Conservation (phyloP, 2,329 filamentous ascomycete genomes). For the Colletotrichum echinochloae region DNA sequence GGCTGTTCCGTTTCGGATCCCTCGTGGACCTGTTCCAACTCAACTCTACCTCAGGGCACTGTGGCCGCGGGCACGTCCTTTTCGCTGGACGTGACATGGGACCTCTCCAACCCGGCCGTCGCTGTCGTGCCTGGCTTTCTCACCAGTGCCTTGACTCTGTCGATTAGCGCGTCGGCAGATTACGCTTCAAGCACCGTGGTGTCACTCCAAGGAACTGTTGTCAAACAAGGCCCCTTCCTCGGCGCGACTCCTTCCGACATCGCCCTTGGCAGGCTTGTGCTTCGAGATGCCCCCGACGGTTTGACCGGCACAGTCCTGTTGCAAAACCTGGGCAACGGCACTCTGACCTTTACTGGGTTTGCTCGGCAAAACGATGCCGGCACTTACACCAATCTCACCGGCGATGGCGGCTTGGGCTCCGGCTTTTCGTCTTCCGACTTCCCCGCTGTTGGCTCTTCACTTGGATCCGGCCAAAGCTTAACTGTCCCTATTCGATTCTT, state of each 20-base stretch:
- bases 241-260: constrained; percentile 51
- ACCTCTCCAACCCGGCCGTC: constrained; percentile 47
- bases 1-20: constrained; percentile 52
- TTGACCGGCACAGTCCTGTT: constrained; percentile 47
- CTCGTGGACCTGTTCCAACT: constrained; percentile 52
- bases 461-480: constrained; percentile 48
- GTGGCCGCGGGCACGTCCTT: constrained; percentile 52
- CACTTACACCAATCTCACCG: constrained; percentile 49
- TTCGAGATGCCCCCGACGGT: constrained; percentile 45
- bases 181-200: constrained; percentile 53
- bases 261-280: constrained; percentile 55
- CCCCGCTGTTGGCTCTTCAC: constrained; percentile 46
- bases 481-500: constrained; percentile 51
- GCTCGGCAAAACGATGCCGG: constrained; percentile 49
- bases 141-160: constrained; percentile 52
- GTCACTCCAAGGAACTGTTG: constrained; percentile 52
- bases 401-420: constrained; percentile 46
- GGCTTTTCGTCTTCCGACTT: constrained; percentile 48
- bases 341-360: constrained; percentile 51
- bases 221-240: constrained; percentile 52
- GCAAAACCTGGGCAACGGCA: constrained; percentile 52
- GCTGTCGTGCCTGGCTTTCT: constrained; percentile 51
- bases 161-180: constrained; percentile 51
- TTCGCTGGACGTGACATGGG: constrained; percentile 55
- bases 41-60: constrained; percentile 52